Base-by-base conservation (phyloP, 2,329 filamentous ascomycete genomes). In the Colletotrichum orchidophilum region DNA sequence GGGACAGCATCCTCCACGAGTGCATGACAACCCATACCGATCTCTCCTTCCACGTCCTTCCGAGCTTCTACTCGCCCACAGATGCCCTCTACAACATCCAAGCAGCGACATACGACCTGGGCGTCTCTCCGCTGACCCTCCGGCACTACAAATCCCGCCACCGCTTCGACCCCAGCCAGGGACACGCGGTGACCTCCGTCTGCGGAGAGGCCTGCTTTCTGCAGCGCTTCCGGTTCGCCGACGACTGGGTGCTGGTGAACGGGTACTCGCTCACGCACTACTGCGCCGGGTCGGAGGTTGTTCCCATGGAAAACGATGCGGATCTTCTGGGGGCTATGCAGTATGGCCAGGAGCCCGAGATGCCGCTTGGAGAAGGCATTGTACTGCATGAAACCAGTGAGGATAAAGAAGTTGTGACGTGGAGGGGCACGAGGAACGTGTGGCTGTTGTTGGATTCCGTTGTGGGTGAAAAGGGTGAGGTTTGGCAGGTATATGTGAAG, bases 401-500 rank as follows among this genome's bases (percentile, higher is more conserved):
- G 21, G 77, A 79, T 26, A 74, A 77, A 24, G 80, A 78, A 63
- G 75, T 80, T 24, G 67, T 84, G 12, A 77, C 77, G 24, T 82
- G 81, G 80, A 78, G 75, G 5, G 83, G 81, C 11, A 71, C 75
- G 1, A 79, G 79, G 27, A 80, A 80, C 29, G 80, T 82, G 4
- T 87, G 84, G 83, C 73, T 71, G 35, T 74, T 87, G 65, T 66
- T 85, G 52, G 84, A 87, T 73, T 79, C 83, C 12, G 77, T 76
- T 4, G 73, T 77, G 1, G 78, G 77, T 3, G 73, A 77, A 1
- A 74, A 79, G 21, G 83, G 84, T 9, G 78, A 80, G 52, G 81
- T 86, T 2, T 83, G 84, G 83, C 85, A 87, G 78, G 83, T 83
- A 0, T 87, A 87, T 53, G 75, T 85, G 21, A 84, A 83, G 63